Conservation (phyloP, 345 rosid species). For the Viola odorata region DNA sequence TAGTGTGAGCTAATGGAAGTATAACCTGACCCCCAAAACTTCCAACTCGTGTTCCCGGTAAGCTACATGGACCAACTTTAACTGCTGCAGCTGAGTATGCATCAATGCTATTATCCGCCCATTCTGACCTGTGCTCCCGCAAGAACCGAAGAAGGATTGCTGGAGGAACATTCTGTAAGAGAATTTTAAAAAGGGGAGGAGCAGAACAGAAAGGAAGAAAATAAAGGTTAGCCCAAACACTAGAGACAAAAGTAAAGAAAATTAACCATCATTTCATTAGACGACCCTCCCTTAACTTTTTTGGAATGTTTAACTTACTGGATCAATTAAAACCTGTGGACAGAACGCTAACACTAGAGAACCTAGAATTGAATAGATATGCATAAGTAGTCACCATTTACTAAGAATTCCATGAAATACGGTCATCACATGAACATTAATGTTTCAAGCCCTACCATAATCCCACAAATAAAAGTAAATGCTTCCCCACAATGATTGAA, state of each 20-base stretch:
- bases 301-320: no score
- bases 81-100: conserved; percentile 92
- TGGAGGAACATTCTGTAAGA: conserved; percentile 87
- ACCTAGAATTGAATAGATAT: no score
- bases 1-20: conserved; percentile 92
- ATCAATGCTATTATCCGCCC: conserved; percentile 97
- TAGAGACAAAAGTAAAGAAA: background rate
- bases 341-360: no score
- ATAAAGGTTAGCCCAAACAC: background rate
- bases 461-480: background rate
- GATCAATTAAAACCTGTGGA: no score
- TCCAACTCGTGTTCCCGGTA: conserved; percentile 82
- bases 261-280: no score
- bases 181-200: conserved; percentile 6
- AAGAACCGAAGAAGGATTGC: conserved; percentile 88
- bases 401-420: background rate
- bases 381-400: no score
- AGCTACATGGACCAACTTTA: conserved; percentile 85
- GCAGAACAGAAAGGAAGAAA: background rate
- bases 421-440: background rate
- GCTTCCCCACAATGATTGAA: background rate
- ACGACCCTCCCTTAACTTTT: no score
- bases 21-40: conserved; percentile 87
- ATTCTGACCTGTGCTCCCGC: conserved; percentile 97
- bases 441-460: no score